phyloP scores from a whole-genome alignment of 441 rosid genomes.

The Corymbia citriodora region DNA sequence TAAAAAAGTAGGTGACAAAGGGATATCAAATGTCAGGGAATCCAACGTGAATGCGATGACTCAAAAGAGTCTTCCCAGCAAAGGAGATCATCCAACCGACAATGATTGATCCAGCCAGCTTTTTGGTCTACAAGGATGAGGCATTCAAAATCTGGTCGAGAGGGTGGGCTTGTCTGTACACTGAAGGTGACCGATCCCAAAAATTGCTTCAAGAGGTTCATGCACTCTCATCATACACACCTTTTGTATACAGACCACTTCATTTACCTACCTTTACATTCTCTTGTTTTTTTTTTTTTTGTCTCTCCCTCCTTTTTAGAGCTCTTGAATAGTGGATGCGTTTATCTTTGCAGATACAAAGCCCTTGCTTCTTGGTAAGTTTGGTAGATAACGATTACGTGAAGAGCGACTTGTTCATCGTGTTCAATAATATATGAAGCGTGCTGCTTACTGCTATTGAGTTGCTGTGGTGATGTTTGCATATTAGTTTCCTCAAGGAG shows the following conservation, averaged over 20 bases:
- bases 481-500: neutral
- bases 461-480: neutral
- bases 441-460: neutral
- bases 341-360: constrained; percentile 56
- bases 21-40: constrained; percentile 44
- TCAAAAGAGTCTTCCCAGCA: constrained; percentile 94
- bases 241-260: neutral
- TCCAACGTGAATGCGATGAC: constrained; percentile 83
- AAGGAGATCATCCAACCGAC: constrained; percentile 93
- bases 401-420: constrained; percentile 62
- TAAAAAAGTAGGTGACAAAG: constrained; percentile 44
- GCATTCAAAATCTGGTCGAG: constrained; percentile 91
- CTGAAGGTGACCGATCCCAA: constrained; percentile 62
- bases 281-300: too few relatives aligned
- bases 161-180: constrained; percentile 76
- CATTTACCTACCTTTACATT: too few relatives aligned
- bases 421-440: constrained; percentile 56
- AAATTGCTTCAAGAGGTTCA: constrained; percentile 72
- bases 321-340: neutral
- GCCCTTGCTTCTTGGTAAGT: constrained; percentile 68
- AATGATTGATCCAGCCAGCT: constrained; percentile 88
- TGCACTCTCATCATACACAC: neutral
- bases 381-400: constrained; percentile 88
- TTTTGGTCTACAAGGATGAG: constrained; percentile 91
- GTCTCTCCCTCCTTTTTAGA: too few relatives aligned